Base-by-base conservation (phyloP, 1,284 basidiomycete genomes). In the Psilocybe mexicana region DNA sequence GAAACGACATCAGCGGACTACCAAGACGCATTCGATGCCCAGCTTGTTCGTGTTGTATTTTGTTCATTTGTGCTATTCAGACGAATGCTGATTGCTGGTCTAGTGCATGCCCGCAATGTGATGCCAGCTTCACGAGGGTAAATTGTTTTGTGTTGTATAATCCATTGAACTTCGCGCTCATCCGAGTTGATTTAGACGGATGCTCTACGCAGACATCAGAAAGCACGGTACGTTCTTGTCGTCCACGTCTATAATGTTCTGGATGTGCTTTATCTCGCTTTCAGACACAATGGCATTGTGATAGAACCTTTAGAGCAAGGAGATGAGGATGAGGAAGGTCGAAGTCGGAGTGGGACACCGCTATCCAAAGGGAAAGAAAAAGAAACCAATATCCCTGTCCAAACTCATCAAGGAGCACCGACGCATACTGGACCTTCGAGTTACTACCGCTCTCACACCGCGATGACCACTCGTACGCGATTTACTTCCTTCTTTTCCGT, bases 1-100 rank as follows among this genome's bases (percentile, higher is more conserved):
- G 61, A 90, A 90, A 75, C 70, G 88, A 64, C 88, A 90, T 70
- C 88, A 90, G 69, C 76, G 86, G 67, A 90, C 88, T 25, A 88
- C 88, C 24, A 90, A 88, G 69, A 70, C 80, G 33, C 88, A 90
- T 72, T 84, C 85, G 3, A 77, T 84, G 69, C 86, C 87, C 33
- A 82, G 81, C 66, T 90, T 86, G 88, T 90, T 25, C 25, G 57
- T 55, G 18, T 24, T 52, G 57, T 70, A 86, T 82, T 35, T 18
- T 18, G 18, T 18, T 33, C 51, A 36, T 64, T 33, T 33, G 8
- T 33, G 1, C 51, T 45, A 43, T 58, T 36, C 49, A 59, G 46
- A 55, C 65, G 53, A 55, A 46, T 43, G 26, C 43, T 53, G 45
- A 52, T 30, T 24, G 55, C 38, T 55, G 64, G 48, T 62, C 55